A percentile compares a stretch with the other conserved stretches of the same genome.
These are phyloP conservation scores for Colletotrichum sp. DNA, from an alignment of 2,329 filamentous ascomycete species.

Conservation along the genomic window DNA sequence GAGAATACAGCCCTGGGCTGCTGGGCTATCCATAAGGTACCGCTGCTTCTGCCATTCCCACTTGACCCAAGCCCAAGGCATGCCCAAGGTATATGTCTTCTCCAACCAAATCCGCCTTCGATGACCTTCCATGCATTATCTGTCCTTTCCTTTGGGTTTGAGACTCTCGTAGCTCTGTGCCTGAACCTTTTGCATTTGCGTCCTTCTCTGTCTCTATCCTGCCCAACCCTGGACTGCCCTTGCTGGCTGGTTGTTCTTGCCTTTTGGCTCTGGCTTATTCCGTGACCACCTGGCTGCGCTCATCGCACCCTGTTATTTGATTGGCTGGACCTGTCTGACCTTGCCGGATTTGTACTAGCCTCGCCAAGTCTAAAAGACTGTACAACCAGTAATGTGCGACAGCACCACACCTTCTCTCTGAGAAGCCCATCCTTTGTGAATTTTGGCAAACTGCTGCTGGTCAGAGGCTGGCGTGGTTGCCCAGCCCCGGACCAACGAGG, in stretches of 20 bases:
- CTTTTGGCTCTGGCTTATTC: conserved; percentile 4
- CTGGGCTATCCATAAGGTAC: neutral
- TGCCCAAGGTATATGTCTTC: neutral
- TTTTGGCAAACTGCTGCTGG: conserved; percentile 3
- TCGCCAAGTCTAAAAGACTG: neutral
- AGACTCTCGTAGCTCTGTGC: neutral
- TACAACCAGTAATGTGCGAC: conserved; percentile 8
- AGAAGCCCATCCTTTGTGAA: conserved; percentile 4
- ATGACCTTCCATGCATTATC: conserved; percentile 5
- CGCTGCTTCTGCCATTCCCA: conserved; percentile 3
- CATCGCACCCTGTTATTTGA: neutral
- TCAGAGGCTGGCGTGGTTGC: too few relatives aligned
- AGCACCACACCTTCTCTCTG: conserved; percentile 15
- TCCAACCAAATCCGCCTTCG: neutral
- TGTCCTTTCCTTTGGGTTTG: neutral
- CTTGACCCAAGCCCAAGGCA: neutral
- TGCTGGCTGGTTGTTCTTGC: neutral
- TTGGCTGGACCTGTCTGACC: neutral
- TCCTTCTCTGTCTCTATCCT: neutral
- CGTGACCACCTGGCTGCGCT: conserved; percentile 10
- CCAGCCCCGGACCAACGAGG: neutral
- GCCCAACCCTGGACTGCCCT: neutral
- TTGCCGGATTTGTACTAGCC: neutral
- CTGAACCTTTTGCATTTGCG: neutral
- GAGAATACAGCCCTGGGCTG: neutral